Conservation (phyloP, 2,329 filamentous ascomycete species). For the Diaporthe amygdali region DNA sequence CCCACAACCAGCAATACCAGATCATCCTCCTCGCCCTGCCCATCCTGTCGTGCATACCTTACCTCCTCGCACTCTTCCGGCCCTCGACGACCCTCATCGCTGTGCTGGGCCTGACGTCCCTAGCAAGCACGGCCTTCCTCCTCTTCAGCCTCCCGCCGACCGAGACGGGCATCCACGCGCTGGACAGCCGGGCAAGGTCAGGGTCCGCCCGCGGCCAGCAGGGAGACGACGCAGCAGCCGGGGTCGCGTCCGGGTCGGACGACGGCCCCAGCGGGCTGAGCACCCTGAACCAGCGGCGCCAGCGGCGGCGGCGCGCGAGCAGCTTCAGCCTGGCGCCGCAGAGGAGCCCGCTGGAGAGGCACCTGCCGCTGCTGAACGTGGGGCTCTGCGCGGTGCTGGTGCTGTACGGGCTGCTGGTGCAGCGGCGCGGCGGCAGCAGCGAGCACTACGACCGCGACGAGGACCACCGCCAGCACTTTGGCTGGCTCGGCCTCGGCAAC, state of each 20-base stretch:
- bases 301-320: constrained; percentile 20
- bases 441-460: neutral
- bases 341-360: constrained; percentile 56
- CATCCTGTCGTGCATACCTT: constrained; percentile 58
- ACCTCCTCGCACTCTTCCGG: constrained; percentile 54
- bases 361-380: constrained; percentile 66
- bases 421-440: constrained; percentile 34
- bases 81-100: constrained; percentile 44
- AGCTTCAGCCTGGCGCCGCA: constrained; percentile 29
- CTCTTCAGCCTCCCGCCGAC: constrained; percentile 61
- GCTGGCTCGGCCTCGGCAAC: constrained; percentile 42
- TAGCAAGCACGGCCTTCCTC: constrained; percentile 67
- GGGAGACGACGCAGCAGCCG: neutral
- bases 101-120: constrained; percentile 66
- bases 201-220: constrained; percentile 28
- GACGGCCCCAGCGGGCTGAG: constrained; percentile 17
- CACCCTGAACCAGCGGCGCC: constrained; percentile 12
- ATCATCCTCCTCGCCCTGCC: constrained; percentile 66
- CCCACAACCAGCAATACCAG: constrained; percentile 63
- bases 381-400: constrained; percentile 59
- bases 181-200: constrained; percentile 51
- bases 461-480: constrained; percentile 3
- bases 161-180: constrained; percentile 54
- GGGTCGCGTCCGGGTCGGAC: neutral
- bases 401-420: constrained; percentile 46